phyloP scores from a whole-genome alignment of 306 rosid species.

The Canavalia ensiformis region DNA sequence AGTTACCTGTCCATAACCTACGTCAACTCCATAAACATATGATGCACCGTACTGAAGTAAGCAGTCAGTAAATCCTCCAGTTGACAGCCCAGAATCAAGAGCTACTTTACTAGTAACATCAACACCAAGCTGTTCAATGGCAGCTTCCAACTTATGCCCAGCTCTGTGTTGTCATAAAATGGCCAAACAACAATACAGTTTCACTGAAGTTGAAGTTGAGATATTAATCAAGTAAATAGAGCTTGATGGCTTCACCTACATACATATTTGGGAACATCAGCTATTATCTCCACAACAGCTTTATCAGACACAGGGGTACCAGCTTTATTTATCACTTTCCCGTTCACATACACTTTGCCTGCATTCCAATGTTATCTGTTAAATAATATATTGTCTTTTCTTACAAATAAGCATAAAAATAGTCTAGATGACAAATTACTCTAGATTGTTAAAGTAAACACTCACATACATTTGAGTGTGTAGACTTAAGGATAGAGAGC shows the following conservation, averaged over 20 bases:
- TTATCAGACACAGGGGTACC: slow-evolving; percentile 88
- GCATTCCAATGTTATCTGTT: slow-evolving; percentile 37
- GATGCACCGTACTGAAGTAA: slow-evolving; percentile 94
- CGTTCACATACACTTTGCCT: slow-evolving; percentile 91
- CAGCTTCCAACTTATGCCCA: slow-evolving; percentile 96
- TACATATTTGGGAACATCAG: slow-evolving; percentile 96
- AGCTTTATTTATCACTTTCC: slow-evolving; percentile 82
- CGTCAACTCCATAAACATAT: slow-evolving; percentile 90
- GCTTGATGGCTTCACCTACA: slow-evolving; percentile 86
- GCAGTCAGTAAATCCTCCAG: slow-evolving; percentile 97
- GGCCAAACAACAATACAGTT: slow-evolving; percentile 34
- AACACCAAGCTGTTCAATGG: slow-evolving; percentile 77
- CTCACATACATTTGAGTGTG: slow-evolving; percentile 6
- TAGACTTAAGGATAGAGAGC: slow-evolving; percentile 1
- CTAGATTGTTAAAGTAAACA: slow-evolving; percentile 4
- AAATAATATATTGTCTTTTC: background rate
- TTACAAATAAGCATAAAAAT: slow-evolving; percentile 1
- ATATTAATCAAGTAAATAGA: slow-evolving; percentile 13
- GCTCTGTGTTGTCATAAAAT: slow-evolving; percentile 63
- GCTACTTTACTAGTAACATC: slow-evolving; percentile 86
- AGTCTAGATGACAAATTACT: slow-evolving; percentile 9
- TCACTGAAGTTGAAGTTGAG: slow-evolving; percentile 24
- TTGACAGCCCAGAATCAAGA: slow-evolving; percentile 95
- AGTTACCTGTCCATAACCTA: slow-evolving; percentile 96
- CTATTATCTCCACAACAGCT: slow-evolving; percentile 79